A percentile compares a stretch with the other conserved stretches of the same genome.
phyloP scores from a whole-genome alignment of 164 flowering plant species.

The Umbellularia californica region DNA sequence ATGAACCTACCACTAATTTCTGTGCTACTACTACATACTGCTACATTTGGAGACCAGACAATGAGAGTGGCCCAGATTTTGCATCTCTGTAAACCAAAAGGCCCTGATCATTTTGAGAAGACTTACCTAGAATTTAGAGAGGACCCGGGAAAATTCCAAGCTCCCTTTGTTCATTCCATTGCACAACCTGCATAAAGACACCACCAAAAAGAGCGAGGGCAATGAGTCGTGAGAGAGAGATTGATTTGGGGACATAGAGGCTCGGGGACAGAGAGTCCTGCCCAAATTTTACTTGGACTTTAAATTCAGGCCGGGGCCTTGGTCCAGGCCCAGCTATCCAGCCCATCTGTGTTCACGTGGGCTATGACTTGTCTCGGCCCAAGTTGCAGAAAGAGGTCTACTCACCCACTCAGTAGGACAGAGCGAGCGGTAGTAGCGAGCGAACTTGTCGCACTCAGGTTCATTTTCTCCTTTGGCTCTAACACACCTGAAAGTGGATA shows the following conservation, averaged over 20 bases:
- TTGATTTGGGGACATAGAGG: background rate
- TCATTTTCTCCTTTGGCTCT: constrained; percentile 25
- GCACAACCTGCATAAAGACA: constrained; percentile 23
- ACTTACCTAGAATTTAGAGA: background rate
- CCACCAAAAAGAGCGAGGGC: background rate
- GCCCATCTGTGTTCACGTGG: background rate
- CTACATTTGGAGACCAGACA: too few relatives aligned
- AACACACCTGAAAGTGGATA: constrained; percentile 17
- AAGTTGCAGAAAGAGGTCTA: background rate
- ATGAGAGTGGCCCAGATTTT: too few relatives aligned
- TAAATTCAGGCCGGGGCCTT: too few relatives aligned
- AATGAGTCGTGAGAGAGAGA: background rate
- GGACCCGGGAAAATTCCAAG: constrained; percentile 30
- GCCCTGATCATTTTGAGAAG: background rate
- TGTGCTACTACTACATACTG: too few relatives aligned
- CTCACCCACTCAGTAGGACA: constrained; percentile 43
- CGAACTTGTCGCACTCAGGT: constrained; percentile 32
- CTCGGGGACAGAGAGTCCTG: too few relatives aligned
- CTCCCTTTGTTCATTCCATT: constrained; percentile 32
- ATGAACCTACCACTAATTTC: too few relatives aligned
- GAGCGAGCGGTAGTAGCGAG: constrained; percentile 26
- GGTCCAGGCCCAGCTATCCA: too few relatives aligned
- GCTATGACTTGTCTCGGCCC: background rate
- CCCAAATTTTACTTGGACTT: too few relatives aligned
- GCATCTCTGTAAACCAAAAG: too few relatives aligned